Evolutionary conservation across 805 yeast genomes (phyloP).

Genomic region (Yarrowia sp.): DNA sequence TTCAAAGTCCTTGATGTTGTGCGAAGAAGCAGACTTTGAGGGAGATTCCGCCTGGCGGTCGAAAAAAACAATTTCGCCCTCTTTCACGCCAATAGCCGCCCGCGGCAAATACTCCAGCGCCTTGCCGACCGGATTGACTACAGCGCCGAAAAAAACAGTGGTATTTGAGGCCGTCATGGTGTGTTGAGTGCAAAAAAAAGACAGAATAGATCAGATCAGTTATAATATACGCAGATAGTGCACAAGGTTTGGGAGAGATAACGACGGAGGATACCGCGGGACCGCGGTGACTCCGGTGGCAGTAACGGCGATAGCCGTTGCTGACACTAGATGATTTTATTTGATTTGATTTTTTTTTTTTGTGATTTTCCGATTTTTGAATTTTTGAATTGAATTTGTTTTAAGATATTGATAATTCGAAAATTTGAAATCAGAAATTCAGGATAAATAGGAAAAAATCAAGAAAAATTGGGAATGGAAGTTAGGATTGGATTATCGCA

Average conservation of each 20-base stretch:
- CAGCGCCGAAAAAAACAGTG: slow-evolving; percentile 2
- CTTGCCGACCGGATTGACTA: slow-evolving; percentile 7
- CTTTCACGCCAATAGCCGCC: slow-evolving; percentile 62
- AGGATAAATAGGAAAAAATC: no score
- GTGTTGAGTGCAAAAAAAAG: neutral
- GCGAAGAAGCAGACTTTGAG: slow-evolving; percentile 35
- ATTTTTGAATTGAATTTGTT: no score
- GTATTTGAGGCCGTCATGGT: neutral
- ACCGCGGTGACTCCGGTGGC: no score
- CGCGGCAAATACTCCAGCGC: slow-evolving; percentile 52
- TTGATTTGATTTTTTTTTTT: no score
- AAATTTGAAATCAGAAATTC: no score
- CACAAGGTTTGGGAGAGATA: slow-evolving; percentile 2
- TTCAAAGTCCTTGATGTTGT: slow-evolving; percentile 28
- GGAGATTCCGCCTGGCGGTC: slow-evolving; percentile 33
- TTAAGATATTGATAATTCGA: no score
- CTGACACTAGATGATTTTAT: no score
- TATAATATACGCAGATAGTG: neutral
- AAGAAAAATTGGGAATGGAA: no score
- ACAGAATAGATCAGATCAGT: neutral
- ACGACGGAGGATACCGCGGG: no score
- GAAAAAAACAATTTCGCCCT: slow-evolving; percentile 51
- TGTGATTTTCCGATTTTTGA: no score
- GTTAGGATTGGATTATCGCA: no score
- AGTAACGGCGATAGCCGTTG: no score